Conservation (phyloP, 441 rosid species). For the Euphorbia schlechtendalii region DNA sequence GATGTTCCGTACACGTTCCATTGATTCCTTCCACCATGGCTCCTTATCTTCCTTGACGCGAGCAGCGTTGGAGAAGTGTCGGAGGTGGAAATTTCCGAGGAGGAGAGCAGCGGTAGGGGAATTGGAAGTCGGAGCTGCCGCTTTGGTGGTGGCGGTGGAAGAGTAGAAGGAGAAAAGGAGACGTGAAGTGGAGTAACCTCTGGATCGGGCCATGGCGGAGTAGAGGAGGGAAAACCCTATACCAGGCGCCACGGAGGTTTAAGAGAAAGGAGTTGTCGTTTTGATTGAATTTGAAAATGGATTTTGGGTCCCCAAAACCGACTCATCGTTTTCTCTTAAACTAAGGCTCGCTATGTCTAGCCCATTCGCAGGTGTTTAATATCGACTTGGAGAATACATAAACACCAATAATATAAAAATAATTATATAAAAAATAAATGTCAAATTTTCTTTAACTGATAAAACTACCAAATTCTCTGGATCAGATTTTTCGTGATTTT, state of each 20-base stretch:
- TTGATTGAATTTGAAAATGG: not conserved
- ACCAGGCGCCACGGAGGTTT: not conserved
- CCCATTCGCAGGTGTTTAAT: no score
- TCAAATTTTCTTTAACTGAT: no score
- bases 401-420: no score
- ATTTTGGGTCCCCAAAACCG: not conserved
- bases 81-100: conserved; percentile 43
- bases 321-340: no score
- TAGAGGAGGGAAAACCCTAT: conserved; percentile 20
- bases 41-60: conserved; percentile 77
- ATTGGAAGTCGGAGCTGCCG: conserved; percentile 21
- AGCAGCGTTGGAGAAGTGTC: conserved; percentile 63
- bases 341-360: no score
- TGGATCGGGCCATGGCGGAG: conserved; percentile 53
- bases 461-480: no score
- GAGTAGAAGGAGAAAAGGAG: conserved; percentile 43
- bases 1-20: conserved; percentile 74
- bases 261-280: not conserved
- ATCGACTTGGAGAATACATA: no score
- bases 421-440: no score
- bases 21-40: conserved; percentile 93
- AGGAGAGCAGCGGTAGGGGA: conserved; percentile 55
- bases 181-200: conserved; percentile 44
- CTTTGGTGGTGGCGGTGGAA: conserved; percentile 13
- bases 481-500: no score